Conservation (phyloP, 2,329 filamentous ascomycete species). For the Verticillium dahliae region DNA sequence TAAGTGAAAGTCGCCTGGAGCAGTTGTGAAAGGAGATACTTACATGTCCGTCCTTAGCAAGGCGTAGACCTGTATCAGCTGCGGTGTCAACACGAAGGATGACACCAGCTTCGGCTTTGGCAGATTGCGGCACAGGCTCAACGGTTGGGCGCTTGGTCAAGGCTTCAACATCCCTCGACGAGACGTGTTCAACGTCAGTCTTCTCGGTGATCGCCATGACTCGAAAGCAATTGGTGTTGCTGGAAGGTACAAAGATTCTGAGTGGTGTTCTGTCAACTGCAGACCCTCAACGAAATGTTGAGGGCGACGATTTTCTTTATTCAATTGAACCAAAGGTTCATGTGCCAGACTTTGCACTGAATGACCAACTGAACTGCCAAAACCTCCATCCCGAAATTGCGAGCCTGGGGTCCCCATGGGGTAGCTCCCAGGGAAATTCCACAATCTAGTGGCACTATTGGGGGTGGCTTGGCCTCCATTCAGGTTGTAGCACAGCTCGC, state of each 20-base stretch:
- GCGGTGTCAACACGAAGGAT: background rate
- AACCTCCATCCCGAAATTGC: background rate
- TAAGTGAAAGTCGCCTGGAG: background rate
- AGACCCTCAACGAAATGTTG: background rate
- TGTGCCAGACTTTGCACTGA: background rate
- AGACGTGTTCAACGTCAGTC: background rate
- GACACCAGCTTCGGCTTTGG: background rate
- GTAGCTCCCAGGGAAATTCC: background rate
- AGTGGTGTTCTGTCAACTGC: background rate
- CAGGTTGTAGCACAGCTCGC: background rate
- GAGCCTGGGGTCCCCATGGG: background rate
- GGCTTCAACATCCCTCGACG: background rate
- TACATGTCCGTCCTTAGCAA: constrained; percentile 1
- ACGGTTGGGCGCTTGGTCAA: background rate
- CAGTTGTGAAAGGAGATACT: background rate
- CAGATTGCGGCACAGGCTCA: background rate
- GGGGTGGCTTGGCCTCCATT: background rate
- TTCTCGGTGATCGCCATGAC: background rate
- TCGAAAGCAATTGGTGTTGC: background rate
- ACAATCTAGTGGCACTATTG: background rate
- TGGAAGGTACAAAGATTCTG: background rate
- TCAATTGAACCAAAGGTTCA: background rate
- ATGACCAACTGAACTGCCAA: background rate
- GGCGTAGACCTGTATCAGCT: background rate
- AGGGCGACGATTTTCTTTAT: background rate